Conservation (phyloP, 1,284 basidiomycete genomes). For the Lentinula novae-zelandiae region DNA sequence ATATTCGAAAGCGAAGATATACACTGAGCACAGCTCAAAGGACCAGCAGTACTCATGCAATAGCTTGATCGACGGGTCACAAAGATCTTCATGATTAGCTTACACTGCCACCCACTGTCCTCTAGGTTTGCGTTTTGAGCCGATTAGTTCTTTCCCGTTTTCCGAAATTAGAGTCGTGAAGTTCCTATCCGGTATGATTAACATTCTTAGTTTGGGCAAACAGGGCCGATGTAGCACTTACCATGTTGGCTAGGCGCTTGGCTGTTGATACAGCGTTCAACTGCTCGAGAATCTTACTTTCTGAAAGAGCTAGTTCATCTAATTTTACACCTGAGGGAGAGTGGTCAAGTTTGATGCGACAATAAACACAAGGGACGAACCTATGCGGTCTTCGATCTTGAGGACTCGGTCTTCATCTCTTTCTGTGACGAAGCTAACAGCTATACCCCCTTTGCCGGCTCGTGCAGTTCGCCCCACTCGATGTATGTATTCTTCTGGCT, state of each 20-base stretch:
- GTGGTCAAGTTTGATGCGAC: background rate
- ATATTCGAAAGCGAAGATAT: background rate
- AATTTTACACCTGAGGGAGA: slow-evolving; percentile 62
- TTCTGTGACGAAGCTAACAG: slow-evolving; percentile 94
- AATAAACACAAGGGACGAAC: slow-evolving; percentile 39
- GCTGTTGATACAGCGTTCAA: slow-evolving; percentile 89
- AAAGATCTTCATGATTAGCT: too few relatives aligned
- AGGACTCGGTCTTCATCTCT: slow-evolving; percentile 84
- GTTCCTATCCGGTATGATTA: slow-evolving; percentile 50
- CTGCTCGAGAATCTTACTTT: slow-evolving; percentile 81
- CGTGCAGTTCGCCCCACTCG: slow-evolving; percentile 90
- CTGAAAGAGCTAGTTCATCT: slow-evolving; percentile 71
- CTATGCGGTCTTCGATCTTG: slow-evolving; percentile 83
- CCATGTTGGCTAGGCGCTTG: slow-evolving; percentile 93
- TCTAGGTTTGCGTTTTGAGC: slow-evolving; percentile 48
- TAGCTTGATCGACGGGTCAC: too few relatives aligned
- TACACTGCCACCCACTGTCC: too few relatives aligned
- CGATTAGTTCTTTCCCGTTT: slow-evolving; percentile 80
- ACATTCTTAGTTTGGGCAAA: background rate
- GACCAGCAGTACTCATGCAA: too few relatives aligned
- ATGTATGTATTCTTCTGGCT: slow-evolving; percentile 77
- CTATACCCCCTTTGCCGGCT: slow-evolving; percentile 86
- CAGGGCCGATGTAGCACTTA: slow-evolving; percentile 30
- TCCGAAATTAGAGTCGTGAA: slow-evolving; percentile 91
- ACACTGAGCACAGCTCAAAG: background rate